phyloP scores from a whole-genome alignment of 176 grass and related monocot species.

The Oryza punctata region DNA sequence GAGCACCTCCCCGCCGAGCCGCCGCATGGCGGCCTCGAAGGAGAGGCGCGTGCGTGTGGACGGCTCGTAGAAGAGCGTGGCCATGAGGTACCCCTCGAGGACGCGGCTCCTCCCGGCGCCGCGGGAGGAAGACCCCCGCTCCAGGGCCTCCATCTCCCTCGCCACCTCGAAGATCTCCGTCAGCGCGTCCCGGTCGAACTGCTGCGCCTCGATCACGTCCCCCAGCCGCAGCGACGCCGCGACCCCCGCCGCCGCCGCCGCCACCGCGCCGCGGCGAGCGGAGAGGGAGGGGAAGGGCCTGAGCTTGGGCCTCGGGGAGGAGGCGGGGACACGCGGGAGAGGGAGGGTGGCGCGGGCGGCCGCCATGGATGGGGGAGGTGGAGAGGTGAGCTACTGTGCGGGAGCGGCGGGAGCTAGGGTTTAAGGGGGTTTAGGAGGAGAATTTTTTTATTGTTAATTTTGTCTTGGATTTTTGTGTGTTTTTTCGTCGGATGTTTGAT shows the following conservation, averaged over 20 bases:
- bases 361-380: conserved; percentile 20
- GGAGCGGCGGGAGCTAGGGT: conserved; percentile 29
- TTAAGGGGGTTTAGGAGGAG: conserved; percentile 36
- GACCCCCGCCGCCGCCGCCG: background rate
- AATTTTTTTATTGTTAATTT: background rate
- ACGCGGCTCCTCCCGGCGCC: conserved; percentile 51
- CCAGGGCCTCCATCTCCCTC: conserved; percentile 82
- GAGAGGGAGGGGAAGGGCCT: background rate
- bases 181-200: conserved; percentile 68
- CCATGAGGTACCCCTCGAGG: conserved; percentile 88
- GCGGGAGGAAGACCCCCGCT: conserved; percentile 41
- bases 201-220: conserved; percentile 84
- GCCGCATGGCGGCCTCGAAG: conserved; percentile 88
- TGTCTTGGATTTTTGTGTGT: background rate
- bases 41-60: conserved; percentile 89
- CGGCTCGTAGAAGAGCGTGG: conserved; percentile 93
- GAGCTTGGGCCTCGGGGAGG: background rate
- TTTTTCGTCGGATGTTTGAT: background rate
- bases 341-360: conserved; percentile 25
- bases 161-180: conserved; percentile 89
- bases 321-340: background rate
- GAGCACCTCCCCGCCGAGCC: conserved; percentile 83
- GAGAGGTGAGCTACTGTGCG: too few relatives aligned
- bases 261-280: conserved; percentile 3
- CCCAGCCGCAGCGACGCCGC: conserved; percentile 49